Percentiles rank a stretch among this genome's conserved stretches.
Evolutionary conservation across 129 eudicot species (phyloP).

Genomic region (Oenanthe sinensis): DNA sequence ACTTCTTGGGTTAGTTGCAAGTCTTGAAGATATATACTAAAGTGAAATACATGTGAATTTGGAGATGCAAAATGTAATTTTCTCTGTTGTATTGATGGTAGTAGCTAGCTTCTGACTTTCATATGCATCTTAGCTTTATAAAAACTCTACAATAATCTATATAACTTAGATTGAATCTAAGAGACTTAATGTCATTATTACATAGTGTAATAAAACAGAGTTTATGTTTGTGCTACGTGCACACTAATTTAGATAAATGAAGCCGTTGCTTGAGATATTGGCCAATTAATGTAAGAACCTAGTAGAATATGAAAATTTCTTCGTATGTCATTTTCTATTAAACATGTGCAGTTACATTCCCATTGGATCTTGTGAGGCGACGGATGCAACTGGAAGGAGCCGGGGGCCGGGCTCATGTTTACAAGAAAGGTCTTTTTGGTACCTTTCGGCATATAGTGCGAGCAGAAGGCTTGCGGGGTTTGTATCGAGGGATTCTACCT

Average conservation of each 20-base stretch:
- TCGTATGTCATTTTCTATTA: neutral
- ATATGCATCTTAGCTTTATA: neutral
- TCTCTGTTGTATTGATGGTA: neutral
- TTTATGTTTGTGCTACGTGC: neutral
- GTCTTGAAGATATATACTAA: neutral
- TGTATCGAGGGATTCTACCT: constrained; percentile 87
- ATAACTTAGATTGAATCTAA: neutral
- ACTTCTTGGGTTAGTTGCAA: neutral
- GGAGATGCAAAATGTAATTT: neutral
- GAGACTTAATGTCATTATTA: neutral
- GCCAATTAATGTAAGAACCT: no score
- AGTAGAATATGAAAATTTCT: neutral
- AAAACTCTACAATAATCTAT: neutral
- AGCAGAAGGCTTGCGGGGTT: constrained; percentile 76
- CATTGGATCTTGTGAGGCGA: constrained; percentile 90
- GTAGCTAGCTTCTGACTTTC: neutral
- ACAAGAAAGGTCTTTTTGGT: constrained; percentile 61
- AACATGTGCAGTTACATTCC: constrained; percentile 59
- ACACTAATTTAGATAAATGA: neutral
- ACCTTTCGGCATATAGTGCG: constrained; percentile 51
- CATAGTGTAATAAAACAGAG: neutral
- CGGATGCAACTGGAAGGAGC: constrained; percentile 96
- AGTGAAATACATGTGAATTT: neutral
- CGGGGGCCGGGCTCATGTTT: constrained; percentile 74
- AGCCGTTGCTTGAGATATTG: neutral